phyloP scores from a whole-genome alignment of 2,329 filamentous ascomycete species.

The Ambrosiella xylebori region DNA sequence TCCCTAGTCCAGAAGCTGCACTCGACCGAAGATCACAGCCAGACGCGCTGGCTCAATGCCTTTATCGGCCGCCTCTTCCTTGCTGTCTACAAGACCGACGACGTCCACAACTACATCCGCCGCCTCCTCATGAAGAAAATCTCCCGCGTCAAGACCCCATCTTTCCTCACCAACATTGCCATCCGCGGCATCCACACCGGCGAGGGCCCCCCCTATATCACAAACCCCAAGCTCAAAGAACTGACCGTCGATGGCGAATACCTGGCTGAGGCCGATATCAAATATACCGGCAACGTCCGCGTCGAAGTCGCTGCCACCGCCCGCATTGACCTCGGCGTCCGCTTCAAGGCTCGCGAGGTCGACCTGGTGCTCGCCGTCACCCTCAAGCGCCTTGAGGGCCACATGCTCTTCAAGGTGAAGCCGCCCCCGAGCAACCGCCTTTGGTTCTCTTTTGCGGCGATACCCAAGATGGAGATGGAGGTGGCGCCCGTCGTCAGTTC shows the following conservation, averaged over 20 bases:
- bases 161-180: constrained; percentile 72
- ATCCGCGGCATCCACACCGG: constrained; percentile 74
- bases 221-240: constrained; percentile 73
- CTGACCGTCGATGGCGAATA: constrained; percentile 84
- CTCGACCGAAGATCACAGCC: constrained; percentile 75
- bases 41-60: constrained; percentile 88
- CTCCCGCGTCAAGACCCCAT: constrained; percentile 75
- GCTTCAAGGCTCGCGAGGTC: constrained; percentile 82
- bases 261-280: constrained; percentile 69
- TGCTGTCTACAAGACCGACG: constrained; percentile 66
- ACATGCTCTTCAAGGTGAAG: constrained; percentile 73
- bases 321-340: constrained; percentile 71
- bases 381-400: constrained; percentile 70
- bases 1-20: constrained; percentile 79
- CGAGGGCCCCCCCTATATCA: constrained; percentile 72
- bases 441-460: constrained; percentile 92
- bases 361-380: constrained; percentile 76
- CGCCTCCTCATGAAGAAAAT: constrained; percentile 94
- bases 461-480: constrained; percentile 84
- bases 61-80: constrained; percentile 78
- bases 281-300: constrained; percentile 76
- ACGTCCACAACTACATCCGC: constrained; percentile 62
- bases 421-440: constrained; percentile 85
- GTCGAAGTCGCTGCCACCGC: constrained; percentile 86
- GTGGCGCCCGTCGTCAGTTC: constrained; percentile 92